Percentiles rank a stretch among this genome's conserved stretches.
These are phyloP conservation scores for Purpureocillium lavendulum DNA, from an alignment of 2,329 filamentous ascomycete genomes.

Conservation along the genomic window DNA sequence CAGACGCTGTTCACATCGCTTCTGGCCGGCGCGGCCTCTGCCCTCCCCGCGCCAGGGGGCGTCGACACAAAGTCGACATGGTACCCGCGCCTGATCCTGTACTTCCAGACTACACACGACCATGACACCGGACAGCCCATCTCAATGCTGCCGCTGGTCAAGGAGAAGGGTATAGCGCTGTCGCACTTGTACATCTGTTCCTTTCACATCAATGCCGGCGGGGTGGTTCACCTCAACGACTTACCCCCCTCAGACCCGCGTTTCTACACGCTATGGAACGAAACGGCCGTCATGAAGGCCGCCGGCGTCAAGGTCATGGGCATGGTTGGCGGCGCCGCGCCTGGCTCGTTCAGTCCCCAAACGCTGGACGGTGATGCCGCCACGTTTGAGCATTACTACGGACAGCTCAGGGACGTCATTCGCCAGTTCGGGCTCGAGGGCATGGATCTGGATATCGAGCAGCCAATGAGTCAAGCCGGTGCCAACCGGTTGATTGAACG, in stretches of 20 bases:
- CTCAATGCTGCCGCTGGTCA: conserved; percentile 37
- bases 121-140: conserved; percentile 26
- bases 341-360: conserved; percentile 51
- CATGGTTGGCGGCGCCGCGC: conserved; percentile 77
- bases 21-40: too few relatives aligned
- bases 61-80: too few relatives aligned
- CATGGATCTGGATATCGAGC: conserved; percentile 70
- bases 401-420: conserved; percentile 56
- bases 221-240: conserved; percentile 69
- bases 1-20: too few relatives aligned
- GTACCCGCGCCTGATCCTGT: conserved; percentile 33
- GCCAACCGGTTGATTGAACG: conserved; percentile 56
- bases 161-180: conserved; percentile 30
- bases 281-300: conserved; percentile 61
- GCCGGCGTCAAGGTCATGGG: conserved; percentile 68
- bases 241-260: conserved; percentile 54
- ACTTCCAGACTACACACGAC: conserved; percentile 39
- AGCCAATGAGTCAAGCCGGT: conserved; percentile 58
- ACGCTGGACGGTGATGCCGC: conserved; percentile 44
- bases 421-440: conserved; percentile 53
- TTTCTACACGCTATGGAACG: conserved; percentile 67
- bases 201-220: conserved; percentile 64
- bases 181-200: conserved; percentile 80
- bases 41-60: too few relatives aligned
- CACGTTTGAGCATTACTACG: conserved; percentile 64